These are phyloP conservation scores for Exophiala alcalophila DNA, from an alignment of 2,329 filamentous ascomycete species.

Conservation along the genomic window DNA sequence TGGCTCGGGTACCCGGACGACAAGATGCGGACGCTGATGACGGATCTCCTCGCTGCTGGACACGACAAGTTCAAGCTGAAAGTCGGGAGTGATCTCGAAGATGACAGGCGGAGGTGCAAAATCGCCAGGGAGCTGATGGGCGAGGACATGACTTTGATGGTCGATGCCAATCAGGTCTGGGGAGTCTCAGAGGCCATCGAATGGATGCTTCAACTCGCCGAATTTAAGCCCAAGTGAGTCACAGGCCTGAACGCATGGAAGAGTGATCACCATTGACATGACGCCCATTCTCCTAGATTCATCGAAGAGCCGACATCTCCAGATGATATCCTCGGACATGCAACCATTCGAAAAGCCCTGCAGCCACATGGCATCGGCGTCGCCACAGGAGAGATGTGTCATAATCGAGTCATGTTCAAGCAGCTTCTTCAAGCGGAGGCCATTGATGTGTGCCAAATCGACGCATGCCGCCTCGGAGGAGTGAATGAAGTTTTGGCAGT, in stretches of 20 bases:
- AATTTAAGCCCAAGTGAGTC: slow-evolving; percentile 22
- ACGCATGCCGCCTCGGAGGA: slow-evolving; percentile 26
- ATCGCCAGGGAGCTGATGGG: slow-evolving; percentile 24
- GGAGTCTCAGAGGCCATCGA: slow-evolving; percentile 27
- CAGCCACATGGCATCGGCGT: slow-evolving; percentile 39
- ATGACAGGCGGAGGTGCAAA: slow-evolving; percentile 17
- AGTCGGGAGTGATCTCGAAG: slow-evolving; percentile 24
- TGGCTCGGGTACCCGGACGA: slow-evolving; percentile 90
- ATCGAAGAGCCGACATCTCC: slow-evolving; percentile 26
- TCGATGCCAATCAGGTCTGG: slow-evolving; percentile 31
- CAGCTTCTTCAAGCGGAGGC: slow-evolving; percentile 28
- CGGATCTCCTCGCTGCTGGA: slow-evolving; percentile 71
- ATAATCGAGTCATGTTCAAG: slow-evolving; percentile 30
- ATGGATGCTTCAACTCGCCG: slow-evolving; percentile 27
- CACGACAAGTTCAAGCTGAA: slow-evolving; percentile 63
- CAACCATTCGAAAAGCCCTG: slow-evolving; percentile 25
- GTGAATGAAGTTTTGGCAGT: slow-evolving; percentile 68
- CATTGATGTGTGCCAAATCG: slow-evolving; percentile 22
- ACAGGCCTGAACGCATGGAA: too few species aligned
- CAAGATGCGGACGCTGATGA: slow-evolving; percentile 70
- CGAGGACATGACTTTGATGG: slow-evolving; percentile 54
- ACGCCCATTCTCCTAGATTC: slow-evolving; percentile 51
- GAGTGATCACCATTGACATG: not conserved
- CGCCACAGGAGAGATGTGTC: slow-evolving; percentile 28
- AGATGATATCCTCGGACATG: slow-evolving; percentile 29